Percentiles rank a stretch among this genome's conserved stretches.
phyloP scores from a whole-genome alignment of 2,329 filamentous ascomycete genomes.

The Colletotrichum gigasporum region DNA sequence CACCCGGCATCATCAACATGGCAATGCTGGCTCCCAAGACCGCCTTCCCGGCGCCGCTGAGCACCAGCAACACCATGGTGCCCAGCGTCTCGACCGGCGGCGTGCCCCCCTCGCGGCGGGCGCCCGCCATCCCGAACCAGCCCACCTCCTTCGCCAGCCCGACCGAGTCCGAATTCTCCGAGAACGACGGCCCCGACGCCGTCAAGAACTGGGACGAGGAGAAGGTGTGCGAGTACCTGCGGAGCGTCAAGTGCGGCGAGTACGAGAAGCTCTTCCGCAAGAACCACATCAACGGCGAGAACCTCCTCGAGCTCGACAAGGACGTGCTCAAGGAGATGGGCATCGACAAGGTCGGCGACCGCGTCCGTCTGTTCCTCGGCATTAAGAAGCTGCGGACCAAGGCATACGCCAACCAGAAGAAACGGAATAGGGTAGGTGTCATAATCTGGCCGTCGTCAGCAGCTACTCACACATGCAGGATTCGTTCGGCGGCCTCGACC shows the following conservation, averaged over 20 bases:
- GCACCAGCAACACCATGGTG: conserved; percentile 54
- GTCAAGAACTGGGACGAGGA: conserved; percentile 92
- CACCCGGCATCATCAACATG: conserved; percentile 55
- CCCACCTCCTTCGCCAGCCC: conserved; percentile 78
- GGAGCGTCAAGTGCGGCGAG: conserved; percentile 90
- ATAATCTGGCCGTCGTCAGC: not conserved
- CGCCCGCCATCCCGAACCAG: conserved; percentile 56
- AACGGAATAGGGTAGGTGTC: conserved; percentile 80
- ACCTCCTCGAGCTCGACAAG: conserved; percentile 96
- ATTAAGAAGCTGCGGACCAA: conserved; percentile 86
- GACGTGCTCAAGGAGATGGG: conserved; percentile 97
- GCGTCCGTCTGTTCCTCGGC: conserved; percentile 87
- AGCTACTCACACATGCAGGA: conserved; percentile 64
- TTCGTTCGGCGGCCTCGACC: conserved; percentile 83
- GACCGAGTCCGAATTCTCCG: conserved; percentile 92
- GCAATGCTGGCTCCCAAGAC: conserved; percentile 83
- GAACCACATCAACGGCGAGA: conserved; percentile 98
- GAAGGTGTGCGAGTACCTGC: conserved; percentile 88
- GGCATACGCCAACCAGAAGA: conserved; percentile 80
- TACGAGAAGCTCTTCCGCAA: conserved; percentile 90
- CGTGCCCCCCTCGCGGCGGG: conserved; percentile 62
- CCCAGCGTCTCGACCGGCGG: conserved; percentile 58
- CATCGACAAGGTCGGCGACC: conserved; percentile 96
- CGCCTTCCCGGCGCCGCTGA: conserved; percentile 69
- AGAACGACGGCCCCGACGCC: conserved; percentile 78